Conservation (phyloP, 2,329 filamentous ascomycete genomes). For the Cladosporium oxysporum region DNA sequence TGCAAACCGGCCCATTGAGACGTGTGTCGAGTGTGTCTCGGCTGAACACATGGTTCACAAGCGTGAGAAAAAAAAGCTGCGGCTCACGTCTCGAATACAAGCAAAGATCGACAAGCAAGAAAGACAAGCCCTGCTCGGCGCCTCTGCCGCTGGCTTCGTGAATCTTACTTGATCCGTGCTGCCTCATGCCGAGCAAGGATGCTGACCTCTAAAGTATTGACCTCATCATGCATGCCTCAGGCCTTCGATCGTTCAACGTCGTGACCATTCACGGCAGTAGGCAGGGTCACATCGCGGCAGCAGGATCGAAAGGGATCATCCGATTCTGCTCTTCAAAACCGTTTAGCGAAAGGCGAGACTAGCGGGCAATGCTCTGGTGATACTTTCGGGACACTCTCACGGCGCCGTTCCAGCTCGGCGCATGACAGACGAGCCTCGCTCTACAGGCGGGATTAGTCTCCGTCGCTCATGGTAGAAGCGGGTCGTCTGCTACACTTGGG, state of each 20-base stretch:
- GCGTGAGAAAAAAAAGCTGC: not conserved
- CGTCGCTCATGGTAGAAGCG: not conserved
- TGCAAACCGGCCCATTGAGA: not conserved
- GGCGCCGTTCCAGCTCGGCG: not conserved
- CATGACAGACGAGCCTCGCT: slow-evolving; percentile 1
- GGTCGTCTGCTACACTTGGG: not conserved
- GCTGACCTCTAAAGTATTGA: not conserved
- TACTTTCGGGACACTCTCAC: not conserved
- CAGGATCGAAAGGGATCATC: slow-evolving; percentile 1
- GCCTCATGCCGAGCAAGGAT: too few species aligned
- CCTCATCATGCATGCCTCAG: slow-evolving; percentile 1
- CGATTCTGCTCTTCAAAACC: not conserved
- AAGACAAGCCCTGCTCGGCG: slow-evolving; percentile 6
- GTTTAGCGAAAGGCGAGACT: not conserved
- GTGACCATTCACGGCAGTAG: not conserved
- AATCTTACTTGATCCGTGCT: not conserved
- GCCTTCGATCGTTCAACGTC: slow-evolving; percentile 4
- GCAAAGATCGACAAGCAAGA: slow-evolving; percentile 4
- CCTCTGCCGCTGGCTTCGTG: not conserved
- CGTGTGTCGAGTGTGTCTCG: not conserved
- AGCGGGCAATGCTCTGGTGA: not conserved
- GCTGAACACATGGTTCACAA: not conserved
- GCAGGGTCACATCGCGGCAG: slow-evolving; percentile 7
- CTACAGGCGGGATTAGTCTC: not conserved
- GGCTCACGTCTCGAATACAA: not conserved